These are phyloP conservation scores for Mycena chlorophos DNA, from an alignment of 768 basidiomycete species.

Conservation along the genomic window DNA sequence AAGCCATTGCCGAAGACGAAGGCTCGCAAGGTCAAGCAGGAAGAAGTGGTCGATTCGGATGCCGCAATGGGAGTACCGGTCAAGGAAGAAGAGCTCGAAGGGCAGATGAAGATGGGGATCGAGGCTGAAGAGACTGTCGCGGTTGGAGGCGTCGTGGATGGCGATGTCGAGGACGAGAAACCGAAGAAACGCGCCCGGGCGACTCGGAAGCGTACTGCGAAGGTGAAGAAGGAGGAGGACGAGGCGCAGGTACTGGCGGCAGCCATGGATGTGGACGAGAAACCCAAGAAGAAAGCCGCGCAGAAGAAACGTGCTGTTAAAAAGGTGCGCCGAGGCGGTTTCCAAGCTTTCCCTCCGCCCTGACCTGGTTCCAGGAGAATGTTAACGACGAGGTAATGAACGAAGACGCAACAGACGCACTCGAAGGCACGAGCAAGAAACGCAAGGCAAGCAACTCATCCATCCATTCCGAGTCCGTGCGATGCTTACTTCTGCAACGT, in stretches of 20 bases:
- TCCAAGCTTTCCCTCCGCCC: background rate
- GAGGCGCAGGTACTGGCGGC: no score
- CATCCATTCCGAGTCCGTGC: background rate
- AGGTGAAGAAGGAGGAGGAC: no score
- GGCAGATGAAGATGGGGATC: no score
- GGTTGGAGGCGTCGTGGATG: no score
- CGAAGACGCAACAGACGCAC: conserved; percentile 49
- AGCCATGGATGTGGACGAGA: no score
- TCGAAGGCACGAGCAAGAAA: conserved; percentile 57
- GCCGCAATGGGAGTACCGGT: no score
- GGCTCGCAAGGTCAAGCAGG: no score
- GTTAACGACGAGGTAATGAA: conserved; percentile 39
- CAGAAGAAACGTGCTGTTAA: conserved; percentile 32
- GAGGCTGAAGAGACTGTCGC: no score
- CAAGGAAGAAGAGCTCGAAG: no score
- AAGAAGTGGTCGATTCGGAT: no score
- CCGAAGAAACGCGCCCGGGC: conserved; percentile 44
- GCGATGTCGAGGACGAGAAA: conserved; percentile 48
- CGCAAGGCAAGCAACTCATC: conserved; percentile 53
- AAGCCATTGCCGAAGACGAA: no score
- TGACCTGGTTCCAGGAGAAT: conserved; percentile 19
- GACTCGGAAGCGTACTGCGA: no score
- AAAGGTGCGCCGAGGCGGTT: conserved; percentile 6
- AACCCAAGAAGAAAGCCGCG: conserved; percentile 36
- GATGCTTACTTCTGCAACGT: background rate